Evolutionary conservation across 768 basidiomycete species (phyloP).

Genomic region (Podaxis carcinomalis): DNA sequence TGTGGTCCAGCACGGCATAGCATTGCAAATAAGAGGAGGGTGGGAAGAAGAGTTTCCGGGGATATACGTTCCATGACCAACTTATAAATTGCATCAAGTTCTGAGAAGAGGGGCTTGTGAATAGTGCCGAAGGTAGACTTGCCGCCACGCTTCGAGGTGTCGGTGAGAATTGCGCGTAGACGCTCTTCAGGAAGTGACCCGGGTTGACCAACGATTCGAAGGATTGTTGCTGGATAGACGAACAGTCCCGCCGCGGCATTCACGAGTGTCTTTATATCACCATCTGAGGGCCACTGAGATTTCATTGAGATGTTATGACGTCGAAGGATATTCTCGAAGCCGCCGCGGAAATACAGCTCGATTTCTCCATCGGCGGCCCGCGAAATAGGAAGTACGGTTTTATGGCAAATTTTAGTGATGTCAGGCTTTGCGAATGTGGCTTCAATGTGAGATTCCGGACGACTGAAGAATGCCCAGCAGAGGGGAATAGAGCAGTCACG

Average conservation of each 20-base stretch:
- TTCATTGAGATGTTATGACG: neutral
- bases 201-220: constrained; percentile 20
- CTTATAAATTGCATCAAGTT: constrained; percentile 15
- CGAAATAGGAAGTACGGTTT: neutral
- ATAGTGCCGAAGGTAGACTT: neutral
- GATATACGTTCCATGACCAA: neutral
- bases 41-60: constrained; percentile 27
- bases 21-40: constrained; percentile 20
- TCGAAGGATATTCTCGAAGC: neutral
- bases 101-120: neutral
- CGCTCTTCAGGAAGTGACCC: constrained; percentile 1
- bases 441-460: neutral
- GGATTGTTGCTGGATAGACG: constrained; percentile 22
- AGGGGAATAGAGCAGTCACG: neutral
- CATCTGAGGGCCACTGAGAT: constrained; percentile 11
- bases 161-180: neutral
- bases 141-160: neutral
- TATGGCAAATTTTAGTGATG: neutral
- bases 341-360: neutral
- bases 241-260: constrained; percentile 20
- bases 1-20: neutral
- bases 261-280: constrained; percentile 13
- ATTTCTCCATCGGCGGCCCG: neutral
- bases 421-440: neutral
- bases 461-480: constrained; percentile 2